Evolutionary conservation across 371 early-diverging fungal species (phyloP), one percentile per base, ranked within the genome.

Genomic region (Mucor piriformis): DNA sequence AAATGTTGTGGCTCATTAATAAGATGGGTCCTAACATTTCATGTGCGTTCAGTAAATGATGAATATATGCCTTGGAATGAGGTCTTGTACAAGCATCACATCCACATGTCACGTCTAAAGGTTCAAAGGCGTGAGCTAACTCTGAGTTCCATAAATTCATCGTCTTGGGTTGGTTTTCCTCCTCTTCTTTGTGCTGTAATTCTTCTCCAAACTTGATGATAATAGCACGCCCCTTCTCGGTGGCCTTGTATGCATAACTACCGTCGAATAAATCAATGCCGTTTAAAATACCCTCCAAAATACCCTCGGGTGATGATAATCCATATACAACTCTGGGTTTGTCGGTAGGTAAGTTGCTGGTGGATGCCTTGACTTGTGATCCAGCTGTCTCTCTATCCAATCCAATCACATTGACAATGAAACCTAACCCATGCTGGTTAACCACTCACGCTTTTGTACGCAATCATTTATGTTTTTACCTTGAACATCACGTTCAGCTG

Each of bases 1-100:
- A 79, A 57, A 86, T 65, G 57, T 92, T 92, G 66, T 92, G 92
- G 49, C 87, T 80, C 87, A 89, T 90, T 15, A 92, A 64, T 51
- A 92, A 67, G 16, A 92, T 85, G 0, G 86, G 83, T 6, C 83
- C 92, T 51, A 92, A 71, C 92, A 92, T 92, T 70, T 92, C 93
- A 44, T 88, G 88, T 5, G 91, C 81, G 49, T 77, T 81, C 47
- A 91, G 59, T 35, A 92, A 73, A 59, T 92, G 93, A 66, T 91
- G 87, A 53, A 90, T 80, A 63, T 91, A 92, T 6, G 92, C 87
- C 27, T 88, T 83, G 21, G 88, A 82, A 71, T 91, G 88, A 33
- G 79, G 79, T 27, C 74, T 74, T 46, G 76, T 67, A 63, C 93
- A 92, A 15, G 89, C 72, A 51, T 83, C 83, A 62, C 92, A 91